These are phyloP conservation scores for Colletotrichum godetiae DNA, from an alignment of 2,329 filamentous ascomycete genomes.

Conservation along the genomic window DNA sequence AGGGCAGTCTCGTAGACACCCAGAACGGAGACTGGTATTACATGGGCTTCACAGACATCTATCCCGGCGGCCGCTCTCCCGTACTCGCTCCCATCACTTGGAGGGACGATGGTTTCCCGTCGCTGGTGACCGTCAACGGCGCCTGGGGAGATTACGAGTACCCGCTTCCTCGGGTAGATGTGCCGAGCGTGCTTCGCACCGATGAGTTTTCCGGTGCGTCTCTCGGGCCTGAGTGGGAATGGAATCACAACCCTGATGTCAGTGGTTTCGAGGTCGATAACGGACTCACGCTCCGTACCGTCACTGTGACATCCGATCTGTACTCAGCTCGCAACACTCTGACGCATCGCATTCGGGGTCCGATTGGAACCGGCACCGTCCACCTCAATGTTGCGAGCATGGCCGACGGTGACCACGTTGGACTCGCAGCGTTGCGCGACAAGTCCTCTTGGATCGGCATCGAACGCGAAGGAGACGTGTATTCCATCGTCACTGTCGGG, in stretches of 20 bases:
- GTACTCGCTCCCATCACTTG: conserved; percentile 64
- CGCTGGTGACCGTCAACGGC: conserved; percentile 51
- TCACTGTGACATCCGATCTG: conserved; percentile 61
- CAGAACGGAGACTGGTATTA: conserved; percentile 66
- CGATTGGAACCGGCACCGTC: conserved; percentile 58
- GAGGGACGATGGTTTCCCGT: conserved; percentile 58
- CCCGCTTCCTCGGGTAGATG: conserved; percentile 39
- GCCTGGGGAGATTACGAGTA: conserved; percentile 58
- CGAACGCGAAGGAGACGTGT: conserved; percentile 45
- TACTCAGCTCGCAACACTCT: conserved; percentile 55
- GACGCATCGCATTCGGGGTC: conserved; percentile 56
- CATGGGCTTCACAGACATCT: conserved; percentile 64
- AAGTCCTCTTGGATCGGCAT: conserved; percentile 61
- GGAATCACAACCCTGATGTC: conserved; percentile 69
- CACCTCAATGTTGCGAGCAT: conserved; percentile 58
- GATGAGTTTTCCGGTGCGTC: conserved; percentile 42
- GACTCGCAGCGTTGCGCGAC: conserved; percentile 60
- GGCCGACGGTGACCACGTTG: conserved; percentile 60
- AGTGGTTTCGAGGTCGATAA: conserved; percentile 51
- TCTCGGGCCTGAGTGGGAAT: conserved; percentile 63
- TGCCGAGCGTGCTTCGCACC: conserved; percentile 3
- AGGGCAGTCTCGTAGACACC: conserved; percentile 65
- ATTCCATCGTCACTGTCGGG: conserved; percentile 37
- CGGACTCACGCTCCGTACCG: conserved; percentile 54
- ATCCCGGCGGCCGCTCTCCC: conserved; percentile 65